Base-by-base conservation (phyloP, 1,284 basidiomycete species). In the Vanrija sp. region DNA sequence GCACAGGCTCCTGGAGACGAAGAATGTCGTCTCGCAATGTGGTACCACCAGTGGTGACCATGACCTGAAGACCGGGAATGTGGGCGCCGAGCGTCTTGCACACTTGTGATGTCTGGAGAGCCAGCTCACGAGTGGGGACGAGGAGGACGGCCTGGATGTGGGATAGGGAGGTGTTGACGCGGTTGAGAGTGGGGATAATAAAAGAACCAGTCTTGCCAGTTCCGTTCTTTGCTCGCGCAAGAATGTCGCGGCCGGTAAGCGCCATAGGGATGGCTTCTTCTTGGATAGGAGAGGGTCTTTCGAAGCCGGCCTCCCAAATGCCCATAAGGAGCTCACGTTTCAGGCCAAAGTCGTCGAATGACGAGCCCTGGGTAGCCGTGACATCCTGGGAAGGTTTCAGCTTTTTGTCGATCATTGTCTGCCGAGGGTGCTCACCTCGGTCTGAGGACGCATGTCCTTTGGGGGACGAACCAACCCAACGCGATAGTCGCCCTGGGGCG, bases 11-110 rank as follows among this genome's bases (percentile, higher is more conserved):
- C 18, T 86, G 85, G 51, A 98, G 80, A 62, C 93, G 88, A 66
- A 98, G 81, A 74, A 98, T 98, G 76, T 98, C 95, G 78, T 98
- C 95, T 77, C 95, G 93, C 67, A 98, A 84, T 38, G 93, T 96
- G 6, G 95, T 98, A 39, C 96, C 95, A 61, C 96, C 96, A 4
- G 95, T 98, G 56, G 95, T 97, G 57, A 98, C 95, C 96, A 98
- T 98, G 77, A 98, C 90, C 79, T 98, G 90, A 40, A 92, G 78
- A 57, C 86, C 87, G 18, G 68, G 69, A 83, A 96, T 88, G 71
- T 98, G 95, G 75, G 97, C 97, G 55, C 94, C 94, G 51, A 98
- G 85, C 19, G 84, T 93, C 80, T 98, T 98, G 81, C 91, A 95
- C 46, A 98, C 95, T 80, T 98, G 95, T 43, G 90, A 87, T 18